Percentiles rank a stretch among this genome's conserved stretches.
These are phyloP conservation scores for Pouteria glomerata DNA, from an alignment of 148 eudicot genomes.

Conservation along the genomic window DNA sequence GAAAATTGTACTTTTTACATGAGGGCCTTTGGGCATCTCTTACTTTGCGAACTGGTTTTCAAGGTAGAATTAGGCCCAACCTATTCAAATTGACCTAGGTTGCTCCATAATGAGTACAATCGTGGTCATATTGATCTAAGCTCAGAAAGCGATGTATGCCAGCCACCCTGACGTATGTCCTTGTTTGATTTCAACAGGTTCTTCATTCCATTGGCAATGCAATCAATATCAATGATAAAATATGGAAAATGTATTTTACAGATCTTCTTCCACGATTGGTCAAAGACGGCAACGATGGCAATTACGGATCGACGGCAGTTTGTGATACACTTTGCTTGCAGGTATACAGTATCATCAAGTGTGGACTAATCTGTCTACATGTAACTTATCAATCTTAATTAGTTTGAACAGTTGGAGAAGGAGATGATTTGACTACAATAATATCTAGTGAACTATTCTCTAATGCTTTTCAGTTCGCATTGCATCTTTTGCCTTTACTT, in stretches of 20 bases:
- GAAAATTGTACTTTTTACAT: no score
- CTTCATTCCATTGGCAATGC: constrained; percentile 61
- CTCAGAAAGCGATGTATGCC: not conserved
- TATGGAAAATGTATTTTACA: constrained; percentile 82
- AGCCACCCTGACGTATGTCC: not conserved
- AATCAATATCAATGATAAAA: constrained; percentile 65
- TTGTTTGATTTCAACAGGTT: constrained; percentile 40
- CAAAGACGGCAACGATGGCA: constrained; percentile 77
- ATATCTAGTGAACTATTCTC: not conserved
- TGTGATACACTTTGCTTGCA: constrained; percentile 90
- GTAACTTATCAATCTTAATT: not conserved
- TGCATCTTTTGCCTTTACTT: not conserved
- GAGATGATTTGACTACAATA: not conserved
- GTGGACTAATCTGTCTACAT: not conserved
- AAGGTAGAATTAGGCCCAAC: no score
- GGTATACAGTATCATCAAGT: no score
- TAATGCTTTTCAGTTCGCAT: not conserved
- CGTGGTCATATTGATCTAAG: no score
- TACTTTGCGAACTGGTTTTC: no score
- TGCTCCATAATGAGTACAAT: no score
- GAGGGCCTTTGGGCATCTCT: no score
- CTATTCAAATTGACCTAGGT: no score
- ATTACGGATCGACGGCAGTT: constrained; percentile 70
- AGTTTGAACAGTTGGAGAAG: not conserved
- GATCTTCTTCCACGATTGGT: constrained; percentile 84